A percentile compares a stretch with the other conserved stretches of the same genome.
These are phyloP conservation scores for Aspergillus glaucus DNA, from an alignment of 2,329 filamentous ascomycete genomes.

Conservation along the genomic window DNA sequence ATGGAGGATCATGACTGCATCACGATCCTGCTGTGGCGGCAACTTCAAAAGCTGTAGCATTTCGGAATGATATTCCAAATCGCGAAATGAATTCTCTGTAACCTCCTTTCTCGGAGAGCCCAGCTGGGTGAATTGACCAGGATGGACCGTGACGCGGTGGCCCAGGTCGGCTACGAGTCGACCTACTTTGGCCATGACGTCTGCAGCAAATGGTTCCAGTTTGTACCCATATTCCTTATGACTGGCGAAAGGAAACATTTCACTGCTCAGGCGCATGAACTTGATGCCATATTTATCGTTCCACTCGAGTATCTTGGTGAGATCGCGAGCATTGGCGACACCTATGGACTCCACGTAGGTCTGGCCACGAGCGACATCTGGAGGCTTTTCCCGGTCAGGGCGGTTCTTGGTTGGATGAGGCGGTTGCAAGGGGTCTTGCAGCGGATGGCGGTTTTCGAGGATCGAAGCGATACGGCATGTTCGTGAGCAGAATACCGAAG, in stretches of 20 bases:
- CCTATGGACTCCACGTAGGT: constrained; percentile 71
- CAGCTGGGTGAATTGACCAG: constrained; percentile 87
- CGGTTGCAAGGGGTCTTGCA: constrained; percentile 67
- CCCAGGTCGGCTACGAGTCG: constrained; percentile 69
- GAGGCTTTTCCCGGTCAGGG: constrained; percentile 65
- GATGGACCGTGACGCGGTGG: constrained; percentile 83
- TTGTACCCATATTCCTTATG: constrained; percentile 82
- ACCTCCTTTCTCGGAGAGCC: constrained; percentile 75
- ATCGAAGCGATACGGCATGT: constrained; percentile 90
- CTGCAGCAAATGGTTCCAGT: constrained; percentile 73
- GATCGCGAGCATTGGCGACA: constrained; percentile 73
- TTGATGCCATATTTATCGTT: constrained; percentile 88
- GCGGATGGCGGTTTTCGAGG: constrained; percentile 76
- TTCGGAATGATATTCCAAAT: constrained; percentile 84
- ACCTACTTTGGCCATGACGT: constrained; percentile 69
- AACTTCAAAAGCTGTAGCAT: constrained; percentile 71
- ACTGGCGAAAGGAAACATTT: constrained; percentile 96
- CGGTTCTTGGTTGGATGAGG: constrained; percentile 81
- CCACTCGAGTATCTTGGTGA: constrained; percentile 82
- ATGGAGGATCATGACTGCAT: constrained; percentile 91
- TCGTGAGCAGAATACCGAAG: constrained; percentile 81
- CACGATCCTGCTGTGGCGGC: constrained; percentile 69
- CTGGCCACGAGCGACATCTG: constrained; percentile 61
- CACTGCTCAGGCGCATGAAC: constrained; percentile 85
- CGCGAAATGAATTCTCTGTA: constrained; percentile 67